Evolutionary conservation across 2,329 filamentous ascomycete genomes (phyloP).

Genomic region (Sclerotinia minor): DNA sequence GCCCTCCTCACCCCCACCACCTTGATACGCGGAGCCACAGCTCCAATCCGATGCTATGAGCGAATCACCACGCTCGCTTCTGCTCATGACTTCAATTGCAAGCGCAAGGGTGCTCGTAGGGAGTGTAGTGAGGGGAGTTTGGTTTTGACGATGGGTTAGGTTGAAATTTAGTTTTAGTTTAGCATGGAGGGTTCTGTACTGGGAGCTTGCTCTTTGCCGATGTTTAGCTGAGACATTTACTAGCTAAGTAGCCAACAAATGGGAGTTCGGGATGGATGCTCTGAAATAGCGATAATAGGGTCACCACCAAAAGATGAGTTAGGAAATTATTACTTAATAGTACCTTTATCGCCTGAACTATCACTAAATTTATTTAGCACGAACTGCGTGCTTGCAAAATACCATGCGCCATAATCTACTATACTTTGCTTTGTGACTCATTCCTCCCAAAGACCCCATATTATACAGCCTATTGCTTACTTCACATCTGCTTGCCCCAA

Average conservation of each 20-base stretch:
- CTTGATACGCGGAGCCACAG: constrained; percentile 9
- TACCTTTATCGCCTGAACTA: background rate
- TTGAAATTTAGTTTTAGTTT: too few relatives aligned
- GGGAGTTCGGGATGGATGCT: background rate
- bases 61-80: background rate
- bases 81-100: background rate
- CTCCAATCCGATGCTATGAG: background rate
- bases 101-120: background rate
- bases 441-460: background rate
- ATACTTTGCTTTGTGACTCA: background rate
- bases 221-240: too few relatives aligned
- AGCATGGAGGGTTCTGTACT: background rate
- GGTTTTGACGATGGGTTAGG: background rate
- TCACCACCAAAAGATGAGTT: background rate
- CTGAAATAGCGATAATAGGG: background rate
- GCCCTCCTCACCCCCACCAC: background rate
- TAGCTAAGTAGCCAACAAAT: too few relatives aligned
- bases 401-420: background rate
- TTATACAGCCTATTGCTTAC: background rate
- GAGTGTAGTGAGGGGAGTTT: background rate
- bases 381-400: constrained; percentile 6
- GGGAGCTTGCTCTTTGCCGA: too few relatives aligned
- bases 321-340: background rate
- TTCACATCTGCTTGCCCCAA: background rate
- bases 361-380: constrained; percentile 1